Base-by-base conservation (phyloP, 2,329 filamentous ascomycete species). In the Fusarium subtropicale region DNA sequence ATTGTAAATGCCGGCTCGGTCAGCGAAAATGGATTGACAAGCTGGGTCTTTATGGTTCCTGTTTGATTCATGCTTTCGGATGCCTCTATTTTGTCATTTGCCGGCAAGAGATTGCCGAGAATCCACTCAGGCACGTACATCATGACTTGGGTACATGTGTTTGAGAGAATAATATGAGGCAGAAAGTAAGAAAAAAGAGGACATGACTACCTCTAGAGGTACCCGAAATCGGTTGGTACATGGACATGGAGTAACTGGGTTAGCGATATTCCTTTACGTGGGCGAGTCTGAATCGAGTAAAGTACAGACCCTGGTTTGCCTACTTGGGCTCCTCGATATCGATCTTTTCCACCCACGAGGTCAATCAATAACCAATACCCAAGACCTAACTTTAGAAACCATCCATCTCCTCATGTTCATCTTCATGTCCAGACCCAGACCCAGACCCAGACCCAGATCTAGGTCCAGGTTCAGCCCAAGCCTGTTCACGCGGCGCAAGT, bases 21-120 rank as follows among this genome's bases (percentile, higher is more conserved):
- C 67, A 71, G 55, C 67, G 64, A 70, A 71, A 68, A 71, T 30
- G 67, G 63, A 22, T 38, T 62, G 53, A 54, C 44, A 15, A 41
- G n/a, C 34, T 52, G 34, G 33, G 38, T 38, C n/a, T n/a, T 41
- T 20, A 60, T 22, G 38, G 38, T 10, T 38, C 20, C 20, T 31
- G 28, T 54, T 47, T 64, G 62, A 60, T 69, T 63, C 56, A 58
- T 66, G 64, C 20, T 38, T 36, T 11, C 8, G 45, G 36, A 54
- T 52, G 47, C 44, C 48, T 66, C 36, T 63, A 55, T 53, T 56
- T 15, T 39, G 16, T 26, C 24, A 39, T 56, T 55, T 52, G 33
- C 47, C 67, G 67, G 67, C 63, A 70, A 53, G 64, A 70, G 67
- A 70, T 68, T 70, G 64, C 67, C 67, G 67, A 68, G 59, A 61